Percentiles rank a stretch among this genome's conserved stretches.
Conservation (phyloP, 192 early-diverging fungal species). For the Entomortierella parvispora region DNA sequence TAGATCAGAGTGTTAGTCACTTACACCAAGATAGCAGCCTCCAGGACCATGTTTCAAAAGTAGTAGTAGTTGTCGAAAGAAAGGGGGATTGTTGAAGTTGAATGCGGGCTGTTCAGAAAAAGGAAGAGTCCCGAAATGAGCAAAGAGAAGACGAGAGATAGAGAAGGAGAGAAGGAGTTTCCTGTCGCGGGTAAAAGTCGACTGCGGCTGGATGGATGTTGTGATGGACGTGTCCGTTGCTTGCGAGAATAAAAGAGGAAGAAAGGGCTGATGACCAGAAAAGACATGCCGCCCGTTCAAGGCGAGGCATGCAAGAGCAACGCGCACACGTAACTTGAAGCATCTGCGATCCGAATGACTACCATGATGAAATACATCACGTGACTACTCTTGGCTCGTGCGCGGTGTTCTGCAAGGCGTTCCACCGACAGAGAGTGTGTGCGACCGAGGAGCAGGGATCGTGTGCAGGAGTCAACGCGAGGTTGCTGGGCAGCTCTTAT, state of each 20-base stretch:
- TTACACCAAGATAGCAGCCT: conserved; percentile 92
- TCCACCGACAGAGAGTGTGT: no score
- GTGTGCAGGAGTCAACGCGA: no score
- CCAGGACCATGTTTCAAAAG: conserved; percentile 80
- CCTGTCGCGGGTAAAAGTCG: no score
- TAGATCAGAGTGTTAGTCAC: conserved; percentile 13
- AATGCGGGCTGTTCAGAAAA: neutral
- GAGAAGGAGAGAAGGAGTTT: neutral
- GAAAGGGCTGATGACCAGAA: no score
- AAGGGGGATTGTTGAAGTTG: neutral
- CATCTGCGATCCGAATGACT: conserved; percentile 1
- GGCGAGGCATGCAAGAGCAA: neutral
- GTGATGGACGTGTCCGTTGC: no score
- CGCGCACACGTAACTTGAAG: conserved; percentile 30
- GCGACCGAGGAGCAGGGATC: no score
- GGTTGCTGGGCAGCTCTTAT: no score
- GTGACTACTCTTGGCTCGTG: neutral
- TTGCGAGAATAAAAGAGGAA: neutral
- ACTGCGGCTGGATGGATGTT: no score
- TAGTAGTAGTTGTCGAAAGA: neutral
- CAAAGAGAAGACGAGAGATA: neutral
- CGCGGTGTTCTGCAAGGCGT: no score
- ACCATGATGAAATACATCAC: neutral
- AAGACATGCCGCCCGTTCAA: conserved; percentile 13
- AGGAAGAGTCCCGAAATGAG: neutral